A percentile compares a stretch with the other conserved stretches of the same genome.
phyloP scores from a whole-genome alignment of 108 stramenopile genomes.

The Chaetoceros muelleri region DNA sequence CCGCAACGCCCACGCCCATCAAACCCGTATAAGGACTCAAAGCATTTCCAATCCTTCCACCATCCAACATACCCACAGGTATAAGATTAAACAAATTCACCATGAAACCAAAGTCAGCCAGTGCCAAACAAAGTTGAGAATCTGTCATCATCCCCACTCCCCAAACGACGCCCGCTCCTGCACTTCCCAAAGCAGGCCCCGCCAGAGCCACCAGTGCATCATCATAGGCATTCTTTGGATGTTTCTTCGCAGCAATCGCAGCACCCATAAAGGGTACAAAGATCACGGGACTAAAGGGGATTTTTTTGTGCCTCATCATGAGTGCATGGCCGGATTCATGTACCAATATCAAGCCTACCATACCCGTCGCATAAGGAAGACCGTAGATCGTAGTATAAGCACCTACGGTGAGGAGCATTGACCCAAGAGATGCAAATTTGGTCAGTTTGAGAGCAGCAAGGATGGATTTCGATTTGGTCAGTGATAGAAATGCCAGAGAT shows the following conservation, averaged over 20 bases:
- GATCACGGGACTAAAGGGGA: conserved; percentile 86
- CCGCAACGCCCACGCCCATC: conserved; percentile 74
- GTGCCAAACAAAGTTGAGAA: conserved; percentile 74
- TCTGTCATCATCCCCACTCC: conserved; percentile 58
- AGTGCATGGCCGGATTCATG: conserved; percentile 86
- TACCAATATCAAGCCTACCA: conserved; percentile 80
- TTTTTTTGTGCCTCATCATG: conserved; percentile 60
- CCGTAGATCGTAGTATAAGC: conserved; percentile 85
- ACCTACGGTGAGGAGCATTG: conserved; percentile 79
- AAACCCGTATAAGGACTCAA: conserved; percentile 63
- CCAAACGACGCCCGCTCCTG: conserved; percentile 66
- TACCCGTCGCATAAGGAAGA: conserved; percentile 80
- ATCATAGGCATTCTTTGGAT: conserved; percentile 76
- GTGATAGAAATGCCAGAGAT: conserved; percentile 42
- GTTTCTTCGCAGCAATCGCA: conserved; percentile 69
- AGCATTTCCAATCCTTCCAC: conserved; percentile 84
- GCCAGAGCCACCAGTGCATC: conserved; percentile 88
- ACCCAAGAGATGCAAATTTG: conserved; percentile 77
- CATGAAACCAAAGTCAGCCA: conserved; percentile 94
- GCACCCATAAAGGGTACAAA: conserved; percentile 95
- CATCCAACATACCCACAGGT: conserved; percentile 86
- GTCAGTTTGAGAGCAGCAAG: conserved; percentile 82
- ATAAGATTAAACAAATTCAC: conserved; percentile 92
- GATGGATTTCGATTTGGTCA: conserved; percentile 84
- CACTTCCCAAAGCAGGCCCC: conserved; percentile 74